Conservation (phyloP, 73 alveolate genomes). For the Breviolum minutum region DNA sequence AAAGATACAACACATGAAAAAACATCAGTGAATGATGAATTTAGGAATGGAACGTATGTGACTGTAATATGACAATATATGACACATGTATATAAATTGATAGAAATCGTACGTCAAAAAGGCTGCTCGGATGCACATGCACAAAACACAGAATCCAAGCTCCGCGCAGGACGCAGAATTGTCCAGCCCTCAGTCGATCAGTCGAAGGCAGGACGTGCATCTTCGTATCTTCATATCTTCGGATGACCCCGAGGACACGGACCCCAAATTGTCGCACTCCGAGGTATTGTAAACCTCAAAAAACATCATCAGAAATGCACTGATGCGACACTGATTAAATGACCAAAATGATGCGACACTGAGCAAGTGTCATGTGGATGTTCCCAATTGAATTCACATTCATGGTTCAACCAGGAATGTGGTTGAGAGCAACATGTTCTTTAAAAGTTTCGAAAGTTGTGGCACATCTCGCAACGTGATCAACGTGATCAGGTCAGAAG, state of each 20-base stretch:
- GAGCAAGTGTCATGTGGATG: too few relatives aligned
- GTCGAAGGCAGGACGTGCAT: not conserved
- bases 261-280: constrained; percentile 66
- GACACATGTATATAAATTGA: too few relatives aligned
- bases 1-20: too few relatives aligned
- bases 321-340: too few relatives aligned
- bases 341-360: too few relatives aligned
- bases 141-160: too few relatives aligned
- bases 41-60: too few relatives aligned
- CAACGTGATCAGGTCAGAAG: not conserved
- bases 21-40: too few relatives aligned
- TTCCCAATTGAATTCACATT: too few relatives aligned
- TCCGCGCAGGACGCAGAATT: constrained; percentile 57
- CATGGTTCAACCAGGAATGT: not conserved
- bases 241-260: not conserved
- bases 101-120: too few relatives aligned
- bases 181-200: not conserved
- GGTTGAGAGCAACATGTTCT: not conserved
- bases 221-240: not conserved
- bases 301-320: too few relatives aligned
- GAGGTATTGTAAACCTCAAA: constrained; percentile 60
- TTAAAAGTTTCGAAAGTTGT: not conserved
- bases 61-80: too few relatives aligned
- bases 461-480: not conserved
- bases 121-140: not conserved